phyloP scores from a whole-genome alignment of 2,329 filamentous ascomycete species.

The Ophiostoma novo-ulmi region DNA sequence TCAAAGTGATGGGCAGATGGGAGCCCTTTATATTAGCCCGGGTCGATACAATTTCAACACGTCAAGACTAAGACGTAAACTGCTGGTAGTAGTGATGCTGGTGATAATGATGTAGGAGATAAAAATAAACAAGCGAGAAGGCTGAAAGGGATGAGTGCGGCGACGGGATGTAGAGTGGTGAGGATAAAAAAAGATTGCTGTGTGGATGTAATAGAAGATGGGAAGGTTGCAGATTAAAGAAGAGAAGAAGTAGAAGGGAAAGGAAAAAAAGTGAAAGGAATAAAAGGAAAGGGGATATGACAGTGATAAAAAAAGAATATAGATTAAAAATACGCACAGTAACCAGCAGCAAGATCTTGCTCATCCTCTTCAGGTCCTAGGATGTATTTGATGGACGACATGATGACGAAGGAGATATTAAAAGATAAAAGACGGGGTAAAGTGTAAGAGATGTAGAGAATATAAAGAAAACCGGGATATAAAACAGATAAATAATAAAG shows the following conservation, averaged over 20 bases:
- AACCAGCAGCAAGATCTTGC: background rate
- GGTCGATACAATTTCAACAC: too few relatives aligned
- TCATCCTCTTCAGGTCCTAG: conserved; percentile 4
- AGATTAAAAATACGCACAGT: background rate
- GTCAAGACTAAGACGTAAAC: background rate
- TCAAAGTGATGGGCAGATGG: background rate
- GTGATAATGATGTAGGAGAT: background rate
- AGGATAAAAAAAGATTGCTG: background rate
- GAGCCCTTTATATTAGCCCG: conserved; percentile 13
- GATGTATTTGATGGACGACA: conserved; percentile 8
- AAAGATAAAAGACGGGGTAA: background rate
- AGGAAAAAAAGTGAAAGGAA: background rate
- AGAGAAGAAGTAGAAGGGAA: background rate
- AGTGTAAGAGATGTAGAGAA: background rate
- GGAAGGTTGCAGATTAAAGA: background rate
- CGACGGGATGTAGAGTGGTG: background rate
- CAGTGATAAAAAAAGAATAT: background rate
- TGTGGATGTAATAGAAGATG: background rate
- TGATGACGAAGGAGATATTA: conserved; percentile 1
- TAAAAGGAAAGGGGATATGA: background rate
- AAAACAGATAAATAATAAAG: background rate
- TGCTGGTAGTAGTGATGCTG: background rate
- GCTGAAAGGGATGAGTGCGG: background rate
- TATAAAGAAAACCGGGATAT: background rate
- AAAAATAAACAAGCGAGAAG: conserved; percentile 12